phyloP scores from a whole-genome alignment of 345 rosid genomes.

The Gossypium bickii region DNA sequence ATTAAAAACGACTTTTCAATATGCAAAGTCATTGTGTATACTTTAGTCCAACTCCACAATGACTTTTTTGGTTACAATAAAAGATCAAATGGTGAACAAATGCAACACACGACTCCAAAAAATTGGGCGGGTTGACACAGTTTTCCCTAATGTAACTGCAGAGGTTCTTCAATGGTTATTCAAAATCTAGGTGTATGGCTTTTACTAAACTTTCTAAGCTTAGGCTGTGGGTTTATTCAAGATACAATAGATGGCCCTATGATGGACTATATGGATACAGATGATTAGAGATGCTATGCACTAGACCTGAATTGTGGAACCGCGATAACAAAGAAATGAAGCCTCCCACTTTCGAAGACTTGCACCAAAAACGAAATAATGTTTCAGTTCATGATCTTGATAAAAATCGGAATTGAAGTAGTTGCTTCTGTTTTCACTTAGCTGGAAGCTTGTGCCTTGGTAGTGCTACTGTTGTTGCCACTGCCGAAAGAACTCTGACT shows the following conservation, averaged over 20 bases:
- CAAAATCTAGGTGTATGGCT: constrained; percentile 30
- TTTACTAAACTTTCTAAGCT: constrained; percentile 27
- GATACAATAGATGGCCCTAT: constrained; percentile 32
- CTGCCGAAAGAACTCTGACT: constrained; percentile 35
- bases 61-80: not conserved
- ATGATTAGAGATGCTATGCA: constrained; percentile 31
- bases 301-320: constrained; percentile 39
- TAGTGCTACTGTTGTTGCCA: constrained; percentile 17
- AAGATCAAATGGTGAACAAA: constrained; percentile 31
- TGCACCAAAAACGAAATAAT: constrained; percentile 17
- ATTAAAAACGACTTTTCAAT: no score
- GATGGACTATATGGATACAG: constrained; percentile 26
- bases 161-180: constrained; percentile 34
- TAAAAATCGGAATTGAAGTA: constrained; percentile 22
- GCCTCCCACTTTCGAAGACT: constrained; percentile 36
- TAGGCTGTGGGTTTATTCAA: constrained; percentile 39
- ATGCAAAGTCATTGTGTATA: no score
- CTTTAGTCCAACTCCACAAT: no score
- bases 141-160: constrained; percentile 31
- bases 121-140: constrained; percentile 15
- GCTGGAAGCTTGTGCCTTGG: constrained; percentile 26
- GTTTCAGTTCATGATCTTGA: constrained; percentile 36
- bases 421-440: constrained; percentile 25
- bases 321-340: constrained; percentile 27
- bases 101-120: constrained; percentile 25